These are phyloP conservation scores for Cryptococcus amylolentus DNA, from an alignment of 1,284 basidiomycete species.

Conservation along the genomic window DNA sequence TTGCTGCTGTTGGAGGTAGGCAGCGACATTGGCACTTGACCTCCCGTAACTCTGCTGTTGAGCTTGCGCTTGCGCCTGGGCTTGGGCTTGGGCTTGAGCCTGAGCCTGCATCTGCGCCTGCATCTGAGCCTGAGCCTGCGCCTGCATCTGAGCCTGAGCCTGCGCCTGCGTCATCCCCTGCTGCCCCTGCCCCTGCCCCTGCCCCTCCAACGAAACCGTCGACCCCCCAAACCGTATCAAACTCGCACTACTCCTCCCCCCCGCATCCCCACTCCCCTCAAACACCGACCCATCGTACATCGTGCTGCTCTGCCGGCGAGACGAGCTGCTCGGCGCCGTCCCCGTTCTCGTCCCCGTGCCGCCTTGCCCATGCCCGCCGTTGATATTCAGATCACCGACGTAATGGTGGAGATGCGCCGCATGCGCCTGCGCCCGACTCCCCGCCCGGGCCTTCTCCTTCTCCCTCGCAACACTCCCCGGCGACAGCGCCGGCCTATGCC, in stretches of 20 bases:
- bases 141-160: background rate
- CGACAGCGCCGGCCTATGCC: conserved; percentile 26
- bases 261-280: conserved; percentile 13
- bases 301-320: conserved; percentile 8
- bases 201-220: conserved; percentile 6
- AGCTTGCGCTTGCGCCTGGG: background rate
- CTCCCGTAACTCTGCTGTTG: background rate
- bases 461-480: conserved; percentile 1
- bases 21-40: conserved; percentile 19
- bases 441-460: background rate
- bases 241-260: conserved; percentile 15
- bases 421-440: background rate
- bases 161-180: background rate
- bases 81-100: background rate
- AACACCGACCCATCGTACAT: conserved; percentile 23
- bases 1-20: conserved; percentile 26
- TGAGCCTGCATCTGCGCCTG: background rate
- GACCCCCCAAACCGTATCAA: conserved; percentile 14
- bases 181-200: background rate
- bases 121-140: background rate
- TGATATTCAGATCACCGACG: conserved; percentile 13
- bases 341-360: too few relatives aligned
- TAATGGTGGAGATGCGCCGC: conserved; percentile 11
- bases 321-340: background rate
- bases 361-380: background rate